phyloP scores from a whole-genome alignment of 169 alveolate species.

The Cryptosporidium meleagridis region DNA sequence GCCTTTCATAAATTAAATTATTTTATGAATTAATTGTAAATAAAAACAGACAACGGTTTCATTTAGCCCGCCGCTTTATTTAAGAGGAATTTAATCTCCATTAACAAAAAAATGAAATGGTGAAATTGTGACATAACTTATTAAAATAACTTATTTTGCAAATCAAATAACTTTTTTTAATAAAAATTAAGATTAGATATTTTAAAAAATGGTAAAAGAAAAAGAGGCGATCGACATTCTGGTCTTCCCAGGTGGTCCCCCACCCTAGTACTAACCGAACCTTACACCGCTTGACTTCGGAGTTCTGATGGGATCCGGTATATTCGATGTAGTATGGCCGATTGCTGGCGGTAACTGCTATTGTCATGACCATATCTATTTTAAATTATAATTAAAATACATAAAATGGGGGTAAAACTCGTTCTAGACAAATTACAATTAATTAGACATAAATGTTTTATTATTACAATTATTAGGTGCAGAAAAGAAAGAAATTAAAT shows the following conservation, averaged over 20 bases:
- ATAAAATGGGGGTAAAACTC: background rate
- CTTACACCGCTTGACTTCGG: slow-evolving; percentile 92
- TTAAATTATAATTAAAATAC: background rate
- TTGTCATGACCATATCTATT: background rate
- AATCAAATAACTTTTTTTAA: no score
- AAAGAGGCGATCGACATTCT: slow-evolving; percentile 86
- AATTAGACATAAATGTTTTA: background rate
- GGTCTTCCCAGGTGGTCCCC: slow-evolving; percentile 92
- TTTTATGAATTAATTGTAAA: no score
- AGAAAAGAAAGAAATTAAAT: background rate
- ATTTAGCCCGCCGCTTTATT: no score
- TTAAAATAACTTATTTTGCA: no score
- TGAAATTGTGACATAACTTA: no score
- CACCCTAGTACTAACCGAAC: slow-evolving; percentile 90
- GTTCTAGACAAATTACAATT: background rate
- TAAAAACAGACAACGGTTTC: no score
- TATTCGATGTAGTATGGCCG: slow-evolving; percentile 90
- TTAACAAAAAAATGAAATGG: no score
- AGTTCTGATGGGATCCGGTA: slow-evolving; percentile 93
- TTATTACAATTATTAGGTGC: background rate
- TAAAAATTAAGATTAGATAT: no score
- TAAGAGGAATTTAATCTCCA: no score
- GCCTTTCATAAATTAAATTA: no score
- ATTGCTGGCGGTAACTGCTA: background rate
- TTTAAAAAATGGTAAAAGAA: no score